Evolutionary conservation across 305 asterid genomes (phyloP).

Genomic region (Fraxinus albicans): DNA sequence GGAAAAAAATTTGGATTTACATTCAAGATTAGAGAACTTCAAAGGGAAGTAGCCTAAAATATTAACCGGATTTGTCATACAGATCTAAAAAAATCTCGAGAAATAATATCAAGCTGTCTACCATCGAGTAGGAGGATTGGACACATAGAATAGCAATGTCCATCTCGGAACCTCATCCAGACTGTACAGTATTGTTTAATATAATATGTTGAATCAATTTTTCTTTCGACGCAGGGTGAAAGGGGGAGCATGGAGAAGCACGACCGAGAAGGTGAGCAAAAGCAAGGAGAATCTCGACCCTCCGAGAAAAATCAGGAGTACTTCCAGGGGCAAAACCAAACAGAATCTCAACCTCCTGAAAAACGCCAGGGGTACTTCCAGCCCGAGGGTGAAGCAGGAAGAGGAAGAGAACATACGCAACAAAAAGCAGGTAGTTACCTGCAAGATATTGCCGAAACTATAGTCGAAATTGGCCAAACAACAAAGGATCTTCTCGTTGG

Average conservation of each 20-base stretch:
- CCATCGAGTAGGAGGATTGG: no score
- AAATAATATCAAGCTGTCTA: no score
- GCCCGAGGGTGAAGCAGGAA: background rate
- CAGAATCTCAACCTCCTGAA: background rate
- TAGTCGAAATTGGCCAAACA: constrained; percentile 75
- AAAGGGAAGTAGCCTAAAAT: no score
- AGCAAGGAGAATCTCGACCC: background rate
- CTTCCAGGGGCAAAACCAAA: background rate
- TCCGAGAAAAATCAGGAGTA: background rate
- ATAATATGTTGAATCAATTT: background rate
- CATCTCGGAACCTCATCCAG: background rate
- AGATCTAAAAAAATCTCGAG: no score
- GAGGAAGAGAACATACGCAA: background rate
- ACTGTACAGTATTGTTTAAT: background rate
- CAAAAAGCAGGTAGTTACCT: constrained; percentile 33
- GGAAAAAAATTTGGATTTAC: no score
- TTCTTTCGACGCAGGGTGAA: constrained; percentile 20
- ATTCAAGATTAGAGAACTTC: no score
- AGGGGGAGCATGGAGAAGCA: constrained; percentile 13
- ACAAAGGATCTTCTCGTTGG: constrained; percentile 58
- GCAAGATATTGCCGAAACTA: constrained; percentile 85
- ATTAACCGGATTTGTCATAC: no score
- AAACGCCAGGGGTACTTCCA: background rate
- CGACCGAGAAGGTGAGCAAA: background rate
- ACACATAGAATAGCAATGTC: no score